phyloP scores from a whole-genome alignment of 768 basidiomycete genomes.

The Xerocomus brunneocitrinus region DNA sequence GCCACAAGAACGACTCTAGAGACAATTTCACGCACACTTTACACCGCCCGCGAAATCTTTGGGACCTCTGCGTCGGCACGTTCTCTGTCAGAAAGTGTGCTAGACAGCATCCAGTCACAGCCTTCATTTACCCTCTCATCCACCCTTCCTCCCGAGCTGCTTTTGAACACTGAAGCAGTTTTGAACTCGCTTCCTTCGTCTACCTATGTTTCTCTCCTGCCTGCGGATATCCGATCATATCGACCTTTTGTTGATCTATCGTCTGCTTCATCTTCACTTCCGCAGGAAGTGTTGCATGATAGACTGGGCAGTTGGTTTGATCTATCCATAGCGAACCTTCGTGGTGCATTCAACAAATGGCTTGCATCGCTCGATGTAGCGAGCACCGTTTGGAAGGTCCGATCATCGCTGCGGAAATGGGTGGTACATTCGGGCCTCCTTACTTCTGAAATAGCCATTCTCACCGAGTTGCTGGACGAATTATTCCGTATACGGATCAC shows the following conservation, averaged over 20 bases:
- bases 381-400: slow-evolving; percentile 69
- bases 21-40: slow-evolving; percentile 55
- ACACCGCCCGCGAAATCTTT: slow-evolving; percentile 56
- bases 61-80: slow-evolving; percentile 29
- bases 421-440: slow-evolving; percentile 42
- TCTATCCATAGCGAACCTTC: slow-evolving; percentile 44
- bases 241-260: slow-evolving; percentile 79
- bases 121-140: slow-evolving; percentile 20
- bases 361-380: slow-evolving; percentile 54
- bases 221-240: slow-evolving; percentile 65
- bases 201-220: slow-evolving; percentile 75
- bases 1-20: slow-evolving; percentile 49
- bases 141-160: slow-evolving; percentile 46
- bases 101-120: slow-evolving; percentile 61
- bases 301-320: slow-evolving; percentile 64
- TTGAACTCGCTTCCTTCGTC: slow-evolving; percentile 76
- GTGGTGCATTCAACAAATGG: slow-evolving; percentile 49
- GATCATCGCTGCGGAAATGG: slow-evolving; percentile 48
- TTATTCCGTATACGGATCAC: slow-evolving; percentile 51
- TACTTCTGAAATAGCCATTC: slow-evolving; percentile 39
- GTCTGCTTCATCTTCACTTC: slow-evolving; percentile 51
- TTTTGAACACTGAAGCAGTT: slow-evolving; percentile 62
- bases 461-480: slow-evolving; percentile 48
- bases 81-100: slow-evolving; percentile 52
- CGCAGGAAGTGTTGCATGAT: slow-evolving; percentile 38